Base-by-base conservation (phyloP, 2,329 filamentous ascomycete species). In the Cercospora brassicicola region DNA sequence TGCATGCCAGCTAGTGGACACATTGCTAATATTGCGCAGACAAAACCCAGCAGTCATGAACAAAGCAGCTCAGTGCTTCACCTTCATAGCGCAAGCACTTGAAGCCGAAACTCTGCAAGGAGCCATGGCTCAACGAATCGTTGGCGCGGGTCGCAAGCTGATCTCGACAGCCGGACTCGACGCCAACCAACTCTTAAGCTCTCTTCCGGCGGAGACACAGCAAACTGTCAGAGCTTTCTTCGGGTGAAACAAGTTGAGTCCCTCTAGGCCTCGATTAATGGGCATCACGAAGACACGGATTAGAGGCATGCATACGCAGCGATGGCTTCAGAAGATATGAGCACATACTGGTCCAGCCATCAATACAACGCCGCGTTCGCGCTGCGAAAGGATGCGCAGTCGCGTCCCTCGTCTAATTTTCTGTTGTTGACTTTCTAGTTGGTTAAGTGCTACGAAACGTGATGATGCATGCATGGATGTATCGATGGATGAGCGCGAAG, bases 101-200 rank as follows among this genome's bases (percentile, higher is more conserved):
- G 94, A 97, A 77, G 91, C 92, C 5, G 93, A 97, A 77, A 94
- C 94, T 18, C 84, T 99, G 48, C 91, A 94, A 77, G 94, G 94
- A 20, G 89, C 93, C 77, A 93, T 91, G 20, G 92, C 92, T 28
- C 87, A 84, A 69, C 89, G 90, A 69, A 91, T 97, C 66, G 91
- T 93, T 33, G 84, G 84, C 55, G 89, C 92, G 2, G 91, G 91
- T 39, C 96, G 96, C 82, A 83, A 87, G 62, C 85, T 99, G 61
- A 86, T 97, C 48, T 86, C 89, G 69, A 86, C 87, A 31, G 90
- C 93, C 4, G 89, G 88, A 63, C 83, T 95, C 57, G 91, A 97
- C 75, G 89, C 91, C 2, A 88, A 89, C 69, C 90, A 91, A 72
- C 84, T 96, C 61, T 84, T 97, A 65, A 87, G 89, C 68, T 89